These are phyloP conservation scores for Austroboletus novae-zelandiae DNA, from an alignment of 1,284 basidiomycete genomes.

Conservation along the genomic window DNA sequence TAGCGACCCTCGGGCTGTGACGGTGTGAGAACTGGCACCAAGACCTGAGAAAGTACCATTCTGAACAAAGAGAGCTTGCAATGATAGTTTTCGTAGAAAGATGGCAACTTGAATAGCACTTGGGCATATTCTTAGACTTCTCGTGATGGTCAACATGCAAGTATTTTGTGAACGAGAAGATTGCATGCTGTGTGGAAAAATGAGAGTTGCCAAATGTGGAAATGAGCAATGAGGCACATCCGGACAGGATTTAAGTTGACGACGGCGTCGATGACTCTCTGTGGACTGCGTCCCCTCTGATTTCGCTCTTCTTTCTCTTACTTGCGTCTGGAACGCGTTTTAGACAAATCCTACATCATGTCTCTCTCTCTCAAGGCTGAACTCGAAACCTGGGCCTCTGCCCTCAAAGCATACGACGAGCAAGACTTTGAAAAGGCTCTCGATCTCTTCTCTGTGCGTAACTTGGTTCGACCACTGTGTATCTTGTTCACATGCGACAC, in stretches of 20 bases:
- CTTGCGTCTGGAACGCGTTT: conserved; percentile 25
- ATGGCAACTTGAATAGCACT: too few species aligned
- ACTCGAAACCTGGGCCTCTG: conserved; percentile 82
- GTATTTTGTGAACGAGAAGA: too few species aligned
- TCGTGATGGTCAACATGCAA: too few species aligned
- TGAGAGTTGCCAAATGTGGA: too few species aligned
- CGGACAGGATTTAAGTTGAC: neutral
- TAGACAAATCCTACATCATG: conserved; percentile 40
- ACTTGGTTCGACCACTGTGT: neutral
- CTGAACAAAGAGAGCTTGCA: too few species aligned
- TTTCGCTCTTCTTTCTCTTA: conserved; percentile 6
- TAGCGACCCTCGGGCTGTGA: too few species aligned
- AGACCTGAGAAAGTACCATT: too few species aligned
- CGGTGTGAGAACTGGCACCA: too few species aligned
- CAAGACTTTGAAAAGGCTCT: conserved; percentile 76
- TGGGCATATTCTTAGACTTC: too few species aligned
- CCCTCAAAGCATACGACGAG: conserved; percentile 82
- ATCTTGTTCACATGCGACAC: neutral
- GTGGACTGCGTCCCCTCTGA: conserved; percentile 27
- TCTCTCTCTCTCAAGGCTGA: conserved; percentile 83
- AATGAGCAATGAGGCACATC: too few species aligned
- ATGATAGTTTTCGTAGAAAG: too few species aligned
- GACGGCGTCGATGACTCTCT: neutral
- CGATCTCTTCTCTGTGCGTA: conserved; percentile 68
- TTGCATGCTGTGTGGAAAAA: too few species aligned